Percentiles rank a stretch among this genome's conserved stretches.
phyloP scores from a whole-genome alignment of 306 rosid genomes.

The Pyrus pyrifolia region DNA sequence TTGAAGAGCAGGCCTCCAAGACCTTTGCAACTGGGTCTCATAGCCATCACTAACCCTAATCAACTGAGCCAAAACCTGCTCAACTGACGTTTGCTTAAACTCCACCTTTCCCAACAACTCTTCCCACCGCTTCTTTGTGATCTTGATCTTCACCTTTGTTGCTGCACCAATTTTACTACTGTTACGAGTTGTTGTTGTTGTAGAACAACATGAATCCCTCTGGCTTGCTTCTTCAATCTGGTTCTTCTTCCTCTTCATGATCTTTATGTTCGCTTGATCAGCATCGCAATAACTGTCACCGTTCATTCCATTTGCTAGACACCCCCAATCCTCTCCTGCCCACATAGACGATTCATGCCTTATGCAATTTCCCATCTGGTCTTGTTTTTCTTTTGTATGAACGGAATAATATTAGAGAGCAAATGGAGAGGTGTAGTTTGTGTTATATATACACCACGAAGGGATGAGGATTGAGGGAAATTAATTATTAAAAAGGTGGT shows the following conservation, averaged over 20 bases:
- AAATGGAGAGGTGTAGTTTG: background rate
- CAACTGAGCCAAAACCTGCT: slow-evolving; percentile 50
- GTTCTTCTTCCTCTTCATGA: background rate
- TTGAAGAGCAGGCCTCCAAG: slow-evolving; percentile 71
- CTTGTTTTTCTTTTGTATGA: background rate
- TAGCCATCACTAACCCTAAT: slow-evolving; percentile 24
- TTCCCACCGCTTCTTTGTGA: slow-evolving; percentile 63
- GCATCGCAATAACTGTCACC: background rate
- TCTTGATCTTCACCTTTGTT: slow-evolving; percentile 67
- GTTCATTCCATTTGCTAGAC: background rate
- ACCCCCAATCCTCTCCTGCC: slow-evolving; percentile 46
- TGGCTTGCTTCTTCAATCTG: background rate
- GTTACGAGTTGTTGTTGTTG: background rate
- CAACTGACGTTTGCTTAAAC: slow-evolving; percentile 42
- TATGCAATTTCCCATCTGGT: slow-evolving; percentile 74
- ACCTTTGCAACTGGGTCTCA: slow-evolving; percentile 29
- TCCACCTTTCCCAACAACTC: slow-evolving; percentile 45
- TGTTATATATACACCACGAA: background rate
- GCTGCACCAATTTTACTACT: background rate
- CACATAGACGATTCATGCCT: slow-evolving; percentile 36
- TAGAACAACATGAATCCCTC: background rate
- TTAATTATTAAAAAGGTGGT: background rate
- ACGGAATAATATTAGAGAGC: background rate
- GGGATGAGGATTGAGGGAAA: background rate
- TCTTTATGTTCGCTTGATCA: background rate